These are phyloP conservation scores for Aureobasidium sp. DNA, from an alignment of 2,329 filamentous ascomycete genomes.

Conservation along the genomic window DNA sequence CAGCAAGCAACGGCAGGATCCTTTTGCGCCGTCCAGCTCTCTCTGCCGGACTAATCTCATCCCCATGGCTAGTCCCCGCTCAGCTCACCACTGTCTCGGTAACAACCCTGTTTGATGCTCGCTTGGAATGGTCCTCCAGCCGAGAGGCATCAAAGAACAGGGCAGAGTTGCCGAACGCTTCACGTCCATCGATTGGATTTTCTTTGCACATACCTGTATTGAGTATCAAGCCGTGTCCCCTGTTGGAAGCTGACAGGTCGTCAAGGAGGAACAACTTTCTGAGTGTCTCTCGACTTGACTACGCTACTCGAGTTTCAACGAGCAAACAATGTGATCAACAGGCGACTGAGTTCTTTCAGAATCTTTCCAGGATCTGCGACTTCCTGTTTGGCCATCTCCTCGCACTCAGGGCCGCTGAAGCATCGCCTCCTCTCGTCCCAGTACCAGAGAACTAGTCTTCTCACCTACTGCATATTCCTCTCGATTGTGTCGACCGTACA, in stretches of 20 bases:
- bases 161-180: not conserved
- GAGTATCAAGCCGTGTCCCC: not conserved
- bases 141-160: not conserved
- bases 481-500: not conserved
- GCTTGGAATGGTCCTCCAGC: not conserved
- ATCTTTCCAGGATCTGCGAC: not conserved
- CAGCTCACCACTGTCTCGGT: not conserved
- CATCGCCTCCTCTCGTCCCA: not conserved
- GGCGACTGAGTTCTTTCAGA: not conserved
- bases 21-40: not conserved
- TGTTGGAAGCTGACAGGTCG: too few species aligned
- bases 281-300: not conserved
- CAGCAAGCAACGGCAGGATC: not conserved
- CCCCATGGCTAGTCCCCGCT: not conserved
- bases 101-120: not conserved
- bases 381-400: not conserved
- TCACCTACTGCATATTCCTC: not conserved
- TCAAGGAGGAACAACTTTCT: not conserved
- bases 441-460: not conserved
- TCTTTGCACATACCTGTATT: too few species aligned
- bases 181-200: not conserved
- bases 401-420: not conserved
- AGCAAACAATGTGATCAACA: too few species aligned
- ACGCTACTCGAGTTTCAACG: not conserved
- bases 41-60: not conserved